Evolutionary conservation across 2,329 filamentous ascomycete genomes (phyloP).

Genomic region (Penicillium janthinellum): DNA sequence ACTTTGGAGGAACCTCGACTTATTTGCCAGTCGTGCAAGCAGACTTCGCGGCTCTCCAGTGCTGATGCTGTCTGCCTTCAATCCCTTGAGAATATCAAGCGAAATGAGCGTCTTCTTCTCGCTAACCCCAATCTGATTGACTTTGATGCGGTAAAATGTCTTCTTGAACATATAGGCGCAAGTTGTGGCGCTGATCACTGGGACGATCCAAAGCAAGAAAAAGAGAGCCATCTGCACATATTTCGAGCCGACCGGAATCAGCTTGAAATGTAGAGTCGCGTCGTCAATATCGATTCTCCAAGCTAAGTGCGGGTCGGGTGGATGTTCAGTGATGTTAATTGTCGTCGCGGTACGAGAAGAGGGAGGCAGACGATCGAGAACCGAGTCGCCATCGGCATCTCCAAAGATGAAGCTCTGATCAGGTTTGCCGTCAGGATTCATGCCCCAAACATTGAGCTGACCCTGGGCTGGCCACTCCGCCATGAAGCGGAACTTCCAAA

Average conservation of each 20-base stretch:
- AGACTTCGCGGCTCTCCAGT: slow-evolving; percentile 35
- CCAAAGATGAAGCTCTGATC: slow-evolving; percentile 63
- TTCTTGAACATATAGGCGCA: slow-evolving; percentile 61
- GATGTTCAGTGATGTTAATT: slow-evolving; percentile 61
- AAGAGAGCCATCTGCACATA: slow-evolving; percentile 58
- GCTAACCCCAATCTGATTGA: slow-evolving; percentile 60
- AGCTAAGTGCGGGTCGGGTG: slow-evolving; percentile 57
- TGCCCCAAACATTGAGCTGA: slow-evolving; percentile 68
- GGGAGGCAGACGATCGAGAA: slow-evolving; percentile 64
- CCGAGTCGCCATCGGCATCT: slow-evolving; percentile 61
- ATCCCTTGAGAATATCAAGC: slow-evolving; percentile 36
- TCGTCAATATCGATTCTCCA: slow-evolving; percentile 61
- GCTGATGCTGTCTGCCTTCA: slow-evolving; percentile 33
- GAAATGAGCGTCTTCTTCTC: slow-evolving; percentile 51
- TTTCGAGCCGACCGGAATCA: slow-evolving; percentile 57
- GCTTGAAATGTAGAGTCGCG: slow-evolving; percentile 53
- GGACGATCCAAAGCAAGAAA: slow-evolving; percentile 57
- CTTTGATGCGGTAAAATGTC: slow-evolving; percentile 65
- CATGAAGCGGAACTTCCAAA: slow-evolving; percentile 64
- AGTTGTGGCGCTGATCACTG: slow-evolving; percentile 52
- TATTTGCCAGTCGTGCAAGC: slow-evolving; percentile 39
- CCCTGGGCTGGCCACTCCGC: slow-evolving; percentile 64
- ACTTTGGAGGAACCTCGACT: slow-evolving; percentile 41
- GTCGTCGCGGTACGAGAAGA: slow-evolving; percentile 57
- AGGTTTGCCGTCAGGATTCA: slow-evolving; percentile 63